Evolutionary conservation across 2,329 filamentous ascomycete species (phyloP).

Genomic region (Alternaria atra): DNA sequence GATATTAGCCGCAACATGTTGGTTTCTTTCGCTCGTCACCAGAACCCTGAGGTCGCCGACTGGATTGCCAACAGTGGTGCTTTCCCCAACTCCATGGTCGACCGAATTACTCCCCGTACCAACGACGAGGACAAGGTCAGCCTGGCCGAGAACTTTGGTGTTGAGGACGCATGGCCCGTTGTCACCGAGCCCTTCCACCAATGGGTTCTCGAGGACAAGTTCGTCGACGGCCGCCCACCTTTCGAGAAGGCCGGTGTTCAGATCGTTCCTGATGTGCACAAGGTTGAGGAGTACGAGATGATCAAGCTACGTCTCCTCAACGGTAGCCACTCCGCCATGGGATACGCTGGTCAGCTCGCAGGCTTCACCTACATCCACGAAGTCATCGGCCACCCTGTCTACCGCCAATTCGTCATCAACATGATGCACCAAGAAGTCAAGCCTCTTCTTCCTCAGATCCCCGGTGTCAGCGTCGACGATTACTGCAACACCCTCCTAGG

Average conservation of each 20-base stretch:
- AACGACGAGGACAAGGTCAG: conserved; percentile 31
- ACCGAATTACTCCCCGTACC: conserved; percentile 42
- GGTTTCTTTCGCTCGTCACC: conserved; percentile 33
- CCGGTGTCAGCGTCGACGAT: conserved; percentile 37
- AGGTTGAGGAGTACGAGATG: conserved; percentile 41
- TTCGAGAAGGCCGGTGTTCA: conserved; percentile 44
- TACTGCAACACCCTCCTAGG: conserved; percentile 38
- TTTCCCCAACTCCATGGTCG: conserved; percentile 45
- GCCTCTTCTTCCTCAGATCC: conserved; percentile 38
- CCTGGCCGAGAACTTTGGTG: conserved; percentile 34
- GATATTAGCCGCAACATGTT: conserved; percentile 41
- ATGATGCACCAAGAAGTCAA: conserved; percentile 45
- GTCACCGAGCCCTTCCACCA: conserved; percentile 43
- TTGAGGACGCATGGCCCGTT: conserved; percentile 40
- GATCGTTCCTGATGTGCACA: conserved; percentile 36
- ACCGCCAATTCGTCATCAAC: conserved; percentile 38
- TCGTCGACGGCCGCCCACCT: conserved; percentile 37
- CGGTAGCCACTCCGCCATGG: conserved; percentile 40
- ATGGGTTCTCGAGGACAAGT: conserved; percentile 44
- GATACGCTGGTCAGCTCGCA: conserved; percentile 36
- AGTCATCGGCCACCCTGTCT: conserved; percentile 35
- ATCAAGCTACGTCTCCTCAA: conserved; percentile 42
- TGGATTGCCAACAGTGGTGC: conserved; percentile 41
- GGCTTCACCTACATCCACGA: conserved; percentile 42
- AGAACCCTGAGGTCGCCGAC: conserved; percentile 34